phyloP scores from a whole-genome alignment of 306 rosid species.

The Lathyrus aphaca region DNA sequence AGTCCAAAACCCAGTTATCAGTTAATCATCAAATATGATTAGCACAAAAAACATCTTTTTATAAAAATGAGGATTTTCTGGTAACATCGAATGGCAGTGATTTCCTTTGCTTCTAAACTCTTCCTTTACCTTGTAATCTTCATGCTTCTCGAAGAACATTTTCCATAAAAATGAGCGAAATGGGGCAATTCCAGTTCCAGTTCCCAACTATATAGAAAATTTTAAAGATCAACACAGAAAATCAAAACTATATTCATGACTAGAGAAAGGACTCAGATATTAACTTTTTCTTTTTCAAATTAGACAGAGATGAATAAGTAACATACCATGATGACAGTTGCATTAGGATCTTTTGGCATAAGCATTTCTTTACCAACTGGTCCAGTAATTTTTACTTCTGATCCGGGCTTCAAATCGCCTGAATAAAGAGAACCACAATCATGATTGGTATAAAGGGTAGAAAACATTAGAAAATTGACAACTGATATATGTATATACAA shows the following conservation, averaged over 20 bases:
- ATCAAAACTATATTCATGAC: conserved; percentile 9
- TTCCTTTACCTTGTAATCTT: conserved; percentile 75
- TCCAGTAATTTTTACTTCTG: conserved; percentile 83
- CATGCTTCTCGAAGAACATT: conserved; percentile 95
- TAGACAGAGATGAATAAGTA: conserved; percentile 10
- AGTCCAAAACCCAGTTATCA: conserved; percentile 21
- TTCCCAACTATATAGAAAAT: conserved; percentile 68
- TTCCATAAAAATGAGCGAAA: conserved; percentile 94
- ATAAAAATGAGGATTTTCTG: not conserved
- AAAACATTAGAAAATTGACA: not conserved
- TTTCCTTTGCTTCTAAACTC: not conserved
- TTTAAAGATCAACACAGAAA: conserved; percentile 26
- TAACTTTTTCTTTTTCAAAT: not conserved
- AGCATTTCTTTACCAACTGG: conserved; percentile 99
- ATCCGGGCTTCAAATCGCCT: conserved; percentile 95
- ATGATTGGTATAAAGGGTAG: not conserved
- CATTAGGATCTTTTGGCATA: conserved; percentile 96
- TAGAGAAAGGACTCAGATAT: not conserved
- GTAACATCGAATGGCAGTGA: not conserved
- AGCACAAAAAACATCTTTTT: conserved; percentile 12
- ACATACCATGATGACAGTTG: conserved; percentile 83
- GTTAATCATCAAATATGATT: conserved; percentile 29
- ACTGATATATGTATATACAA: not conserved
- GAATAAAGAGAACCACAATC: conserved; percentile 29
- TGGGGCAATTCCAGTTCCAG: conserved; percentile 99